These are phyloP conservation scores for Avena sativa DNA, from an alignment of 176 grass and related monocot species.

Conservation along the genomic window DNA sequence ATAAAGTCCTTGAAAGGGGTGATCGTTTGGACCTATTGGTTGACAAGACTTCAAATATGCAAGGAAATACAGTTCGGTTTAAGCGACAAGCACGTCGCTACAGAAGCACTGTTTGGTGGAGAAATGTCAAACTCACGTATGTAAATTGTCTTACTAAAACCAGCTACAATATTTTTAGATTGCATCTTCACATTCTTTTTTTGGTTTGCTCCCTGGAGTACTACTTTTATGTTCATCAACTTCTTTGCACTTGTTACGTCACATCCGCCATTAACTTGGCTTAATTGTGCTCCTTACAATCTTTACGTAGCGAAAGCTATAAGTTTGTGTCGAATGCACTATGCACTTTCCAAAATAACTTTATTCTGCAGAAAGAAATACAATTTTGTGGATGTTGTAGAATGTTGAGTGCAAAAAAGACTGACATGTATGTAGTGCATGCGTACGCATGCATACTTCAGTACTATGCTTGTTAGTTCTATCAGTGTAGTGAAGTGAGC, in stretches of 20 bases:
- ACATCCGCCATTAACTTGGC: not conserved
- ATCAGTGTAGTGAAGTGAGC: not conserved
- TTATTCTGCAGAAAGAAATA: not conserved
- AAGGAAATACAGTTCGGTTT: conserved; percentile 92
- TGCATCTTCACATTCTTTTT: not conserved
- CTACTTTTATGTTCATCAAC: not conserved
- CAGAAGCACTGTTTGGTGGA: conserved; percentile 86
- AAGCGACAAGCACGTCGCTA: conserved; percentile 92
- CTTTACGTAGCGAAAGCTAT: no score
- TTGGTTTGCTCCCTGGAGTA: not conserved
- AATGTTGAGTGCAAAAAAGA: not conserved
- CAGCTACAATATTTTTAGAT: not conserved
- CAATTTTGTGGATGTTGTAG: not conserved
- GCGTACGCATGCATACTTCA: not conserved
- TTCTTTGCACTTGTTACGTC: not conserved
- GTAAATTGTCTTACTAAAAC: conserved; percentile 21
- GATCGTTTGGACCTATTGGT: conserved; percentile 89
- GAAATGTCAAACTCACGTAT: conserved; percentile 93
- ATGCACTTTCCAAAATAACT: not conserved
- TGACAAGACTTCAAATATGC: conserved; percentile 93
- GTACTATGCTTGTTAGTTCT: not conserved
- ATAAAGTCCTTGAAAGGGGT: conserved; percentile 98
- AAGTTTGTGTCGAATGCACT: not conserved
- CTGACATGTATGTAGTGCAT: not conserved
- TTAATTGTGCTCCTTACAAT: not conserved